Conservation (phyloP, 164 flowering plant species). For the Stephania yunnanensis region DNA sequence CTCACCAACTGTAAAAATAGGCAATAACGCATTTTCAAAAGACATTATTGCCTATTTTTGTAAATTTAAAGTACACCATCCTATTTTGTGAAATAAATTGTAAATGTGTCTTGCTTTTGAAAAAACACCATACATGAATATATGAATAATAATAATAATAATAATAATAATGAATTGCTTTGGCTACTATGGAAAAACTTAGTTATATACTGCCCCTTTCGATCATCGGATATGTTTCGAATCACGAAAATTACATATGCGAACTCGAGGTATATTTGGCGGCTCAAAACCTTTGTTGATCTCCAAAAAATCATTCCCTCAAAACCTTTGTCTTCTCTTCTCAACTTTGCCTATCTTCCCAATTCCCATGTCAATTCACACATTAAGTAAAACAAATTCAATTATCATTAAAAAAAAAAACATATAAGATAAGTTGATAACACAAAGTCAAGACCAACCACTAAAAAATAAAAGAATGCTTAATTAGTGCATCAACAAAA, state of each 20-base stretch:
- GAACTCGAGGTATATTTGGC: too few relatives aligned
- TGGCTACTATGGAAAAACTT: too few relatives aligned
- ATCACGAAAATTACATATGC: background rate
- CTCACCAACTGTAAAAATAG: too few relatives aligned
- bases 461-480: background rate
- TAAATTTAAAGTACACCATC: too few relatives aligned
- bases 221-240: background rate
- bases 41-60: too few relatives aligned
- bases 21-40: too few relatives aligned
- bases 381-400: background rate
- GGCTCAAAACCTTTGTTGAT: slow-evolving; percentile 5
- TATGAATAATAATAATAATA: background rate
- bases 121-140: too few relatives aligned
- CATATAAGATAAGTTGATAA: background rate
- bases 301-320: slow-evolving; percentile 29
- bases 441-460: slow-evolving; percentile 28
- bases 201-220: background rate
- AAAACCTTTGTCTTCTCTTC: slow-evolving; percentile 30
- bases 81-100: too few relatives aligned
- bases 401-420: background rate
- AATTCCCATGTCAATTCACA: background rate
- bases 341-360: background rate
- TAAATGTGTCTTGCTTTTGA: too few relatives aligned
- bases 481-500: slow-evolving; percentile 22
- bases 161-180: too few relatives aligned